These are phyloP conservation scores for Aureobasidium subglaciale DNA, from an alignment of 2,329 filamentous ascomycete species.

Conservation along the genomic window DNA sequence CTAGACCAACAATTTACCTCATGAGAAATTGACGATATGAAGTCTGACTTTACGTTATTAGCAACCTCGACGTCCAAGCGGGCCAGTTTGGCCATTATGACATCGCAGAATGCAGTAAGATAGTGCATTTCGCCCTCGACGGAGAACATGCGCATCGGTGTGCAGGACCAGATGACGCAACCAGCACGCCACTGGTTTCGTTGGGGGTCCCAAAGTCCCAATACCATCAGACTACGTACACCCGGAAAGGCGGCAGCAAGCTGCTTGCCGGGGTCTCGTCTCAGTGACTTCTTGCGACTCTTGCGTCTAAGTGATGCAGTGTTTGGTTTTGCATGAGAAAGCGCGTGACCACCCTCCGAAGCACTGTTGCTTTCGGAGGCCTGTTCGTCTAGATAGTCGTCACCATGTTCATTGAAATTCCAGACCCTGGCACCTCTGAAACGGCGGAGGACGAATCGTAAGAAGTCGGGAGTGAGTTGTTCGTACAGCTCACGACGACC, in stretches of 20 bases:
- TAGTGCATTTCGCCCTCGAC: conserved; percentile 35
- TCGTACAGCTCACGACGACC: neutral
- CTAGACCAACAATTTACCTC: too few species aligned
- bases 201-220: conserved; percentile 46
- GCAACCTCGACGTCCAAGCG: conserved; percentile 33
- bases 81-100: conserved; percentile 35
- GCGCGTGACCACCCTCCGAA: neutral
- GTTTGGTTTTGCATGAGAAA: neutral
- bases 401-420: conserved; percentile 25
- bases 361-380: conserved; percentile 14
- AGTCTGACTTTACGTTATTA: conserved; percentile 45
- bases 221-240: conserved; percentile 41
- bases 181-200: conserved; percentile 34
- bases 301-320: neutral
- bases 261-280: neutral
- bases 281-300: neutral
- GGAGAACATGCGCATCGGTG: conserved; percentile 34
- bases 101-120: conserved; percentile 37
- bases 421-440: conserved; percentile 30
- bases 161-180: conserved; percentile 42
- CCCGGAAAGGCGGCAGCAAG: conserved; percentile 31
- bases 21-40: conserved; percentile 46
- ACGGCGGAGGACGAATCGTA: conserved; percentile 21
- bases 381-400: conserved; percentile 24
- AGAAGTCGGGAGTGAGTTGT: conserved; percentile 17